phyloP scores from a whole-genome alignment of 2,329 filamentous ascomycete genomes.

The Chaetomium globosum region DNA sequence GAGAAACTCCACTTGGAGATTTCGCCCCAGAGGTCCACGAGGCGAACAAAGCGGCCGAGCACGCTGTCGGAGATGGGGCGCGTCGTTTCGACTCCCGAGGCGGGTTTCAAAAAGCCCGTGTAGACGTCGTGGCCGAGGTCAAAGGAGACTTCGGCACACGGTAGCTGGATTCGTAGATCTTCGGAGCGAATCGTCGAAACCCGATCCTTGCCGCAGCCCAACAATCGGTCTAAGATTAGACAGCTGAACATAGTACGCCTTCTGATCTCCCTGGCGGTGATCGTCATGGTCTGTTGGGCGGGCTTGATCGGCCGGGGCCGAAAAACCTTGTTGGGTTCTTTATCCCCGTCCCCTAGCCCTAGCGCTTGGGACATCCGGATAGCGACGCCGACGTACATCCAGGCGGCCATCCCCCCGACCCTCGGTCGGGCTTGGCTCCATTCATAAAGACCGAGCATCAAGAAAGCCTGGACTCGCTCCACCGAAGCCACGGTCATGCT shows the following conservation, averaged over 20 bases:
- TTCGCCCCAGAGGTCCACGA: conserved; percentile 64
- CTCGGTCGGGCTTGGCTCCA: conserved; percentile 64
- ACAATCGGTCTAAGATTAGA: conserved; percentile 70
- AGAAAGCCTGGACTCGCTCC: conserved; percentile 65
- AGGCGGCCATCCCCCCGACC: conserved; percentile 60
- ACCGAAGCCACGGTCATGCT: conserved; percentile 58
- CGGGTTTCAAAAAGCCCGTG: conserved; percentile 51
- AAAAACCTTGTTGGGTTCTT: conserved; percentile 31
- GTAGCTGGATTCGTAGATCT: conserved; percentile 66
- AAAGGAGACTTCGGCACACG: conserved; percentile 68
- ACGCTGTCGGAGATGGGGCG: conserved; percentile 49
- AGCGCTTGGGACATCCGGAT: conserved; percentile 66
- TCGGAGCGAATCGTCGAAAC: conserved; percentile 61
- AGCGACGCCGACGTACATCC: conserved; percentile 67
- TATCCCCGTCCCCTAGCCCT: conserved; percentile 61
- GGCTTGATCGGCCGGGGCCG: conserved; percentile 17
- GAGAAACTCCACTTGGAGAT: conserved; percentile 59
- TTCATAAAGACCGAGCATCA: conserved; percentile 73
- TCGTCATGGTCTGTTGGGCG: conserved; percentile 34
- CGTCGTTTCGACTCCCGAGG: conserved; percentile 32
- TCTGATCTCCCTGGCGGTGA: conserved; percentile 64
- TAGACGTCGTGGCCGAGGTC: conserved; percentile 61
- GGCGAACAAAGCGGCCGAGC: conserved; percentile 56
- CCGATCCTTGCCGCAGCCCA: conserved; percentile 65
- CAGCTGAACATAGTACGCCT: conserved; percentile 75